Evolutionary conservation across 2,329 filamentous ascomycete species (phyloP).

Genomic region (Botrytis medusae): DNA sequence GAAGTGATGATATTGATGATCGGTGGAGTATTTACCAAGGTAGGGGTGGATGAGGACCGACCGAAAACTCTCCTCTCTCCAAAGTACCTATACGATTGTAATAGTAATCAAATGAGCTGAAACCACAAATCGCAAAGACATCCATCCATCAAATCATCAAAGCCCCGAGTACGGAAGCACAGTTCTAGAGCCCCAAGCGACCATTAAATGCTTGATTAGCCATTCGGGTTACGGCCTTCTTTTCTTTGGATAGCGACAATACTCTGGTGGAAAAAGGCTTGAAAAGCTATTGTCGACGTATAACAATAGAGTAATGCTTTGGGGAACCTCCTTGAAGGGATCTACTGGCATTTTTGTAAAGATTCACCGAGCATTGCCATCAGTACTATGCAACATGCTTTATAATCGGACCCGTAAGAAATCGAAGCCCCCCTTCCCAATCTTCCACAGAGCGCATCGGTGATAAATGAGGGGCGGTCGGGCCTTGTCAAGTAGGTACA

Average conservation of each 20-base stretch:
- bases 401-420: conserved; percentile 16
- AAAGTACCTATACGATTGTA: neutral
- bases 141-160: neutral
- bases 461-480: conserved; percentile 12
- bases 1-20: neutral
- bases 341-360: neutral
- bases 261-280: neutral
- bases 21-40: neutral
- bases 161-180: conserved; percentile 11
- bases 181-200: conserved; percentile 9
- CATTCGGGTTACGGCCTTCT: neutral
- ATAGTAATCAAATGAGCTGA: neutral
- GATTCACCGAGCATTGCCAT: neutral
- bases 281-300: neutral
- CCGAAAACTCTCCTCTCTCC: neutral
- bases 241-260: neutral
- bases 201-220: neutral
- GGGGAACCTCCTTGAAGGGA: neutral
- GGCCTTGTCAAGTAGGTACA: neutral
- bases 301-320: neutral
- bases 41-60: neutral
- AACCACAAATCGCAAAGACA: neutral
- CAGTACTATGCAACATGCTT: neutral
- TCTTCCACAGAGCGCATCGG: neutral
- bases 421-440: neutral